phyloP scores from a whole-genome alignment of 257 asterid species.

The Apocynum venetum region DNA sequence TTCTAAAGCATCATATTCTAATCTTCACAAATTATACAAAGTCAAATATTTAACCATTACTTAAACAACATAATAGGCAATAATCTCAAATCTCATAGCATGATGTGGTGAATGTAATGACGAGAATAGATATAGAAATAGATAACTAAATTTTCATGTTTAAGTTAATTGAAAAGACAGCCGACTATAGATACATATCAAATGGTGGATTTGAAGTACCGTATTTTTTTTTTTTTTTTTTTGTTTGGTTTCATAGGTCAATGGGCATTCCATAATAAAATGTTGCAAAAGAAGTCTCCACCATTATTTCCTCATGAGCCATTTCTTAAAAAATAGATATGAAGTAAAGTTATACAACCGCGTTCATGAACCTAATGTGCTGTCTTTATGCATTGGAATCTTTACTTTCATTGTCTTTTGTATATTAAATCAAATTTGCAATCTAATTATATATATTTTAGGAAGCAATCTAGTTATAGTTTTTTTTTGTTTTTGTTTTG shows the following conservation, averaged over 20 bases:
- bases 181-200: not conserved
- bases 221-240: not conserved
- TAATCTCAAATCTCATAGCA: too few species aligned
- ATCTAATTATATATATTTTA: not conserved
- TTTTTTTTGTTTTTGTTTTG: too few species aligned
- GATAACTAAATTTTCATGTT: not conserved
- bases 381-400: slow-evolving; percentile 23
- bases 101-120: too few species aligned
- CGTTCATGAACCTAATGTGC: slow-evolving; percentile 28
- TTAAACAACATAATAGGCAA: too few species aligned
- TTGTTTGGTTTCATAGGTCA: not conserved
- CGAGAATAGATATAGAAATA: not conserved
- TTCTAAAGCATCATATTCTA: too few species aligned
- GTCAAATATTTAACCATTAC: too few species aligned
- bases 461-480: too few species aligned
- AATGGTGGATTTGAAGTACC: not conserved
- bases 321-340: not conserved
- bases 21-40: too few species aligned
- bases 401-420: slow-evolving; percentile 13
- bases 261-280: slow-evolving; percentile 1
- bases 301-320: slow-evolving; percentile 1
- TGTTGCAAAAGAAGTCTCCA: not conserved
- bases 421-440: not conserved
- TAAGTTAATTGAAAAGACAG: not conserved
- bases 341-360: slow-evolving; percentile 5